Percentiles rank a stretch among this genome's conserved stretches.
phyloP scores from a whole-genome alignment of 169 alveolate species.

The Perkinsus marinus region DNA sequence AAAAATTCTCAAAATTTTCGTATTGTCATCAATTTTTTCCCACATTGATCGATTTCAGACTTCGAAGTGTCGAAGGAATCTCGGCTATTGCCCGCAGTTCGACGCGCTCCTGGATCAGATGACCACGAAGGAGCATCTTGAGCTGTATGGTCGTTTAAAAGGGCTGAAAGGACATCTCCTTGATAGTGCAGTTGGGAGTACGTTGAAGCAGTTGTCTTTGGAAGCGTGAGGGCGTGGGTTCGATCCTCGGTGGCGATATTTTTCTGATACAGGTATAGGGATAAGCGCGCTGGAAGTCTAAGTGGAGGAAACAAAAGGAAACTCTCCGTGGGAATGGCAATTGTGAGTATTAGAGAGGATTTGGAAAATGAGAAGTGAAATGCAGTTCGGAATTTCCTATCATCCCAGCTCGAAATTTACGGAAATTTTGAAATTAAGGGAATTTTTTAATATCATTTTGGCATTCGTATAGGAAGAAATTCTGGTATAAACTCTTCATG shows the following conservation, averaged over 20 bases:
- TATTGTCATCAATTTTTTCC: no score
- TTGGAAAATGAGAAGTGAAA: no score
- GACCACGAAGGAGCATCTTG: slow-evolving; percentile 59
- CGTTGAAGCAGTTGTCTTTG: not conserved
- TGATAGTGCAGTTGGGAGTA: not conserved
- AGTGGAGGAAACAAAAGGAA: slow-evolving; percentile 81
- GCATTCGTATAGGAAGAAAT: no score
- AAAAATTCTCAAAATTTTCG: no score
- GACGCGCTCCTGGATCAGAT: slow-evolving; percentile 49
- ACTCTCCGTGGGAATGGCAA: slow-evolving; percentile 67
- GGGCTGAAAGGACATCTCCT: slow-evolving; percentile 28
- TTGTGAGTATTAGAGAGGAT: slow-evolving; percentile 68
- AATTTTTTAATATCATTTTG: no score
- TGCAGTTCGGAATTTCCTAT: no score
- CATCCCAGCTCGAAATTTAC: no score
- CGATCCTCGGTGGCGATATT: not conserved
- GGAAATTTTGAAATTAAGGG: no score
- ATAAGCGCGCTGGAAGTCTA: slow-evolving; percentile 39
- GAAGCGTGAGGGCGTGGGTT: not conserved
- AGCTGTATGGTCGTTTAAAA: slow-evolving; percentile 55
- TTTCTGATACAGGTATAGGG: slow-evolving; percentile 15
- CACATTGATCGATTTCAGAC: not conserved
- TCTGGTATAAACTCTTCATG: no score
- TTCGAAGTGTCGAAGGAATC: not conserved
- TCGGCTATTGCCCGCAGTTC: slow-evolving; percentile 72